These are phyloP conservation scores for Blastocystis hominis DNA, from an alignment of 352 stramenopile genomes.

Conservation along the genomic window DNA sequence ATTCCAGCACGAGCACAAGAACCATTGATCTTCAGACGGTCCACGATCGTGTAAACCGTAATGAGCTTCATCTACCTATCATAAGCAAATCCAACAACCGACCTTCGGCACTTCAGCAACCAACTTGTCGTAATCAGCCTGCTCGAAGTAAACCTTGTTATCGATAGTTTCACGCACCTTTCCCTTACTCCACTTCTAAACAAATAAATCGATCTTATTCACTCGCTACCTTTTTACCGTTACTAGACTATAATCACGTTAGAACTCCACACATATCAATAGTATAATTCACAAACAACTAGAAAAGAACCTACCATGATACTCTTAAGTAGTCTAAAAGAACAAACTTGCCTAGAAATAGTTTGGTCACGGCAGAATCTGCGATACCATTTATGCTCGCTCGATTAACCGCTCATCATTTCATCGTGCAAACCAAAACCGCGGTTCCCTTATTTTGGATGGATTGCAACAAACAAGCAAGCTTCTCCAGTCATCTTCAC, in stretches of 20 bases:
- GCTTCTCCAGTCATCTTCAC: slow-evolving; percentile 15
- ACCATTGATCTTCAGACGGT: slow-evolving; percentile 59
- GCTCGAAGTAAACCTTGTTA: slow-evolving; percentile 57
- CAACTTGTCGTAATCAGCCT: slow-evolving; percentile 56
- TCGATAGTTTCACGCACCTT: slow-evolving; percentile 57
- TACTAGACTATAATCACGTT: slow-evolving; percentile 50
- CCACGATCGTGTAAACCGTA: slow-evolving; percentile 55
- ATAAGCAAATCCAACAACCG: neutral
- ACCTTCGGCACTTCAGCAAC: slow-evolving; percentile 57
- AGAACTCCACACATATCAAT: neutral
- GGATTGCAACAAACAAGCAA: neutral
- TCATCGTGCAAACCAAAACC: neutral
- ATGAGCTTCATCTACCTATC: slow-evolving; percentile 57
- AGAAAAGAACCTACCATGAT: slow-evolving; percentile 35
- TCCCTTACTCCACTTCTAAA: slow-evolving; percentile 58
- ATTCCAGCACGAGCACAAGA: slow-evolving; percentile 55
- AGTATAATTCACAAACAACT: neutral
- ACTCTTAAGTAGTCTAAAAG: slow-evolving; percentile 51
- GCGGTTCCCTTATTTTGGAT: neutral
- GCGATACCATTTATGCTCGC: neutral
- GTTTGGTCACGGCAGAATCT: neutral
- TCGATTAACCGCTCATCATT: neutral
- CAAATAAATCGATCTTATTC: neutral
- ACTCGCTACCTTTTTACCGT: slow-evolving; percentile 47
- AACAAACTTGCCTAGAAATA: slow-evolving; percentile 44